phyloP scores from a whole-genome alignment of 352 stramenopile species.

The Pythium insidiosum region DNA sequence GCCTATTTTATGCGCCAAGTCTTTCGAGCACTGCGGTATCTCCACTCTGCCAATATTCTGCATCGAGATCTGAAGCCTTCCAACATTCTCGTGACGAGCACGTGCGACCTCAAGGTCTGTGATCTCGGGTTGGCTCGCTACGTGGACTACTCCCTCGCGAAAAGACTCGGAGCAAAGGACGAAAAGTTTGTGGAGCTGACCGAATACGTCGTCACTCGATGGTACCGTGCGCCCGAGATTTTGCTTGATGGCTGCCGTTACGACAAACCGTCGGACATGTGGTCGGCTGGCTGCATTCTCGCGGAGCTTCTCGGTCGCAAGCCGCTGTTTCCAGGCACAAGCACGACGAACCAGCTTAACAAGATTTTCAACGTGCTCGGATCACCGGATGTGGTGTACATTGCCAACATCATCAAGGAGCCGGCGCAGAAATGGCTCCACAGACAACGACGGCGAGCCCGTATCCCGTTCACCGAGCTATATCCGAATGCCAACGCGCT shows the following conservation, averaged over 20 bases:
- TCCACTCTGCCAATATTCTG: slow-evolving; percentile 95
- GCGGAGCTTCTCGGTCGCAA: slow-evolving; percentile 92
- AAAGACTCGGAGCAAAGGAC: slow-evolving; percentile 25
- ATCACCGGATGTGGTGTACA: slow-evolving; percentile 66
- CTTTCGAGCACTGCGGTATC: slow-evolving; percentile 92
- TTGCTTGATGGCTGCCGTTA: slow-evolving; percentile 87
- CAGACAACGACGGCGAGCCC: slow-evolving; percentile 37
- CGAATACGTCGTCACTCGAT: slow-evolving; percentile 72
- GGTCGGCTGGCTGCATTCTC: slow-evolving; percentile 93
- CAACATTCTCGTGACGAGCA: slow-evolving; percentile 96
- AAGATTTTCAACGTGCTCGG: slow-evolving; percentile 94
- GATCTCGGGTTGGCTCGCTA: slow-evolving; percentile 91
- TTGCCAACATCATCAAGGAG: slow-evolving; percentile 58
- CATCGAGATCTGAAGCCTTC: slow-evolving; percentile 95
- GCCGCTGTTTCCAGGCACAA: slow-evolving; percentile 94
- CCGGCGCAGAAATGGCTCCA: slow-evolving; percentile 64
- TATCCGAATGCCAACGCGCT: slow-evolving; percentile 68
- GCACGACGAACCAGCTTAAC: slow-evolving; percentile 95
- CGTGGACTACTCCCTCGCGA: slow-evolving; percentile 52
- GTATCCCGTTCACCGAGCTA: slow-evolving; percentile 64
- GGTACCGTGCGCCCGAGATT: slow-evolving; percentile 85
- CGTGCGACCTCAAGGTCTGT: slow-evolving; percentile 94
- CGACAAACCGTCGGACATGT: slow-evolving; percentile 69
- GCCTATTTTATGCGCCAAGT: slow-evolving; percentile 97
- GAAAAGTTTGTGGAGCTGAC: slow-evolving; percentile 52